A percentile compares a stretch with the other conserved stretches of the same genome.
These are phyloP conservation scores for Xylaria sp. DNA, from an alignment of 495 filamentous ascomycete genomes.

Conservation along the genomic window DNA sequence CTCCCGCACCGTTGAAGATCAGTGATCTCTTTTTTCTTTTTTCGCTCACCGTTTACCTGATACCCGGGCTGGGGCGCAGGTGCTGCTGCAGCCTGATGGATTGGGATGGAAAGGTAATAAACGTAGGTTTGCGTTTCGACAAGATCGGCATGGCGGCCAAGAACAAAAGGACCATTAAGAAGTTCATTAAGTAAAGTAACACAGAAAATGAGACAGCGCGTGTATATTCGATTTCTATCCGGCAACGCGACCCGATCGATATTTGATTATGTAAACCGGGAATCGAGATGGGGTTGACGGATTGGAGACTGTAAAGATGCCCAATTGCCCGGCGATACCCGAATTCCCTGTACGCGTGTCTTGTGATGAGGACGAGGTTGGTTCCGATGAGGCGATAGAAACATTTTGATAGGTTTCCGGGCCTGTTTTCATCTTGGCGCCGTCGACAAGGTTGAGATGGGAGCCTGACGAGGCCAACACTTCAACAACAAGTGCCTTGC, in stretches of 20 bases:
- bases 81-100: constrained; percentile 14
- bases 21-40: background rate
- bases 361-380: background rate
- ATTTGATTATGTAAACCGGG: constrained; percentile 17
- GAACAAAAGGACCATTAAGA: background rate
- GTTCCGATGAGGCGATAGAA: constrained; percentile 1
- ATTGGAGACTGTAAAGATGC: constrained; percentile 23
- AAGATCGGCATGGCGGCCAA: constrained; percentile 7
- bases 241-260: constrained; percentile 13
- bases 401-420: constrained; percentile 1
- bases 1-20: constrained; percentile 20
- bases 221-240: background rate
- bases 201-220: background rate
- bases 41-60: constrained; percentile 26
- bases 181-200: background rate
- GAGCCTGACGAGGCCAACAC: constrained; percentile 15
- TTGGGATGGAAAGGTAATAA: background rate
- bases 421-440: background rate
- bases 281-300: constrained; percentile 5
- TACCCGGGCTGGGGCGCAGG: background rate
- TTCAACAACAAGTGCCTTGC: background rate
- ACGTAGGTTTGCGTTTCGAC: background rate
- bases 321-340: constrained; percentile 24
- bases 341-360: constrained; percentile 1
- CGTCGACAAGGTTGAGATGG: constrained; percentile 4